Evolutionary conservation across 2,329 filamentous ascomycete genomes (phyloP), one percentile per base, ranked within the genome.

Genomic region (Mycocentrospora acerina): DNA sequence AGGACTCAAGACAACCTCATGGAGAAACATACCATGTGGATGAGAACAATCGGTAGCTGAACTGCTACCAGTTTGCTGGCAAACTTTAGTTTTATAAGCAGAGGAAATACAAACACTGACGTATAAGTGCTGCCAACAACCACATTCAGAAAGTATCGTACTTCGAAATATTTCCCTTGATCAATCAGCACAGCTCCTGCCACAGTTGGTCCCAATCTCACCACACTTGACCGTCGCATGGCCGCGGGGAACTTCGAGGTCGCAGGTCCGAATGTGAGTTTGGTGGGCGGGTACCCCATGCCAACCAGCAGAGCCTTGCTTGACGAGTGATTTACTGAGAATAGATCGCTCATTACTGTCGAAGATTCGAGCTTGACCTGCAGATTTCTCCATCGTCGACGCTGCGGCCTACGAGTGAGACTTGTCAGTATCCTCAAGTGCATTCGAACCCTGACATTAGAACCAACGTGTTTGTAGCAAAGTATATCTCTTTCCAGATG

Each of bases 81-180:
- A 13, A 12, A 22, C n/a, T 28, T 63, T 32, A 66, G 56, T 29
- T 30, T 32, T 16, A 33, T 34, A 16, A 9, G 19, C 24, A 16
- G 32, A 13, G 5, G 16, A 3, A 12, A 16, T 5, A 10, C 7
- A 14, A n/a, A 17, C 11, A 59, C 62, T 39, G 25, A 71, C 68
- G 67, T 70, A 47, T 71, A 71, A 11, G 69, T 62, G 16, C 69
- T 66, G 29, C 67, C 63, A n/a, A 73, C 67, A 14, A 72, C 64
- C 13, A 79, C 64, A 40, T 77, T 78, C 15, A 79, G 60, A 40
- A 79, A 78, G 51, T 75, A 79, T 14, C 76, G 70, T 12, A 79
- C 74, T 60, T 79, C 77, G 40, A 80, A 79, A 52, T 73, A 79
- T 55, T 78, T 76, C 14, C 75, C 72, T n/a, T 68, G 4, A 18